Conservation (phyloP, 2,329 filamentous ascomycete species). For the Beauveria asiatica region DNA sequence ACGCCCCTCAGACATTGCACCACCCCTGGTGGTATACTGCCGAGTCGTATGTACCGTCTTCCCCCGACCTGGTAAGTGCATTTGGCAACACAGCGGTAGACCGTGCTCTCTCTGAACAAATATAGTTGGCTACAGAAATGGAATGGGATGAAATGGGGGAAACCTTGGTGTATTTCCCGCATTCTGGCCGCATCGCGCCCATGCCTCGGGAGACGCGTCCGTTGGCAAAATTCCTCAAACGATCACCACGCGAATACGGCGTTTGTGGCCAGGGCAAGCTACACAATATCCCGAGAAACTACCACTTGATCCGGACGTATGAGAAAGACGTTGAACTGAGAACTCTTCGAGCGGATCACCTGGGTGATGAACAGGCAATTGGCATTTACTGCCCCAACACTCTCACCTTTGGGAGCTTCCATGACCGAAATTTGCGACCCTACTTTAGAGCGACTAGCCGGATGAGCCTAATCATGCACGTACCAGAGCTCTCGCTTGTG, state of each 20-base stretch:
- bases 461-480: slow-evolving; percentile 53
- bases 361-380: slow-evolving; percentile 18
- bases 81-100: background rate
- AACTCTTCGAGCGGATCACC: slow-evolving; percentile 18
- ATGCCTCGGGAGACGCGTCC: slow-evolving; percentile 12
- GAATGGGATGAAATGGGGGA: slow-evolving; percentile 1
- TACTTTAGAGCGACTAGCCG: slow-evolving; percentile 27
- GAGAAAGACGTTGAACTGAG: slow-evolving; percentile 41
- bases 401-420: slow-evolving; percentile 20
- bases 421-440: slow-evolving; percentile 14
- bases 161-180: slow-evolving; percentile 29
- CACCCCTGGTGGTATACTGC: background rate
- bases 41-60: background rate
- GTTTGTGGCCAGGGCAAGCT: background rate
- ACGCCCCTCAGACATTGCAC: background rate
- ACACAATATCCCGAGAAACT: slow-evolving; percentile 13
- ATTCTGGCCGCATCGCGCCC: slow-evolving; percentile 19
- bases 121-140: background rate
- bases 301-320: slow-evolving; percentile 39
- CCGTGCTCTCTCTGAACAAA: background rate
- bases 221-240: slow-evolving; percentile 18
- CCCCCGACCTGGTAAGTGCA: background rate
- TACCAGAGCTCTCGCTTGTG: slow-evolving; percentile 63
- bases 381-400: slow-evolving; percentile 24
- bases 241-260: background rate